phyloP scores from a whole-genome alignment of 192 early-diverging fungal genomes.

The Phlyctochytrium arcticum region DNA sequence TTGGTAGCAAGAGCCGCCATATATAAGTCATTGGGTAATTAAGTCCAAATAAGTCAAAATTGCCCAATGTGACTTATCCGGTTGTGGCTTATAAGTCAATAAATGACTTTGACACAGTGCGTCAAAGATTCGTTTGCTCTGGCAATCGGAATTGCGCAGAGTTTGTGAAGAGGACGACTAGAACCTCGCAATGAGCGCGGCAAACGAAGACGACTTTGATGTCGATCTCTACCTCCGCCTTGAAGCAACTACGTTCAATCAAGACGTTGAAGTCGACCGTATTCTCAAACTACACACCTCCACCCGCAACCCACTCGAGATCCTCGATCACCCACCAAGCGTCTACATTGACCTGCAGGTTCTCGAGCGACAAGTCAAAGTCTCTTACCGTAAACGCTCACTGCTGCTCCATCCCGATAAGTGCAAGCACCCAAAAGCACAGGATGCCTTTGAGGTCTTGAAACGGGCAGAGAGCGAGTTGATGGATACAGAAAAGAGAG shows the following conservation, averaged over 20 bases:
- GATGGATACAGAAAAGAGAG: conserved; percentile 42
- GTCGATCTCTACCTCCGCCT: conserved; percentile 39
- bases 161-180: too few species aligned
- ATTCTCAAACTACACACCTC: conserved; percentile 34
- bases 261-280: conserved; percentile 46
- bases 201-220: conserved; percentile 35
- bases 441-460: conserved; percentile 50
- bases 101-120: too few species aligned
- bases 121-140: too few species aligned
- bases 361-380: conserved; percentile 26
- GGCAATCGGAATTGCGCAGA: too few species aligned
- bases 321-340: conserved; percentile 39
- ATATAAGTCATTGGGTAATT: too few species aligned
- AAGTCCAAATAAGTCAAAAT: too few species aligned
- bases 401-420: conserved; percentile 58
- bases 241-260: conserved; percentile 39
- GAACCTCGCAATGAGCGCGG: too few species aligned
- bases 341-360: conserved; percentile 18
- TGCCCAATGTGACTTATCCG: too few species aligned
- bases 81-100: too few species aligned
- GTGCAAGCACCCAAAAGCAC: conserved; percentile 47
- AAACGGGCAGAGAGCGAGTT: conserved; percentile 49
- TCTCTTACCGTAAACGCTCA: conserved; percentile 42
- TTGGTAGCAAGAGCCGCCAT: too few species aligned
- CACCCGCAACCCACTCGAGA: conserved; percentile 33